These are phyloP conservation scores for Colletotrichum sansevieriae DNA, from an alignment of 2,329 filamentous ascomycete species.

Conservation along the genomic window DNA sequence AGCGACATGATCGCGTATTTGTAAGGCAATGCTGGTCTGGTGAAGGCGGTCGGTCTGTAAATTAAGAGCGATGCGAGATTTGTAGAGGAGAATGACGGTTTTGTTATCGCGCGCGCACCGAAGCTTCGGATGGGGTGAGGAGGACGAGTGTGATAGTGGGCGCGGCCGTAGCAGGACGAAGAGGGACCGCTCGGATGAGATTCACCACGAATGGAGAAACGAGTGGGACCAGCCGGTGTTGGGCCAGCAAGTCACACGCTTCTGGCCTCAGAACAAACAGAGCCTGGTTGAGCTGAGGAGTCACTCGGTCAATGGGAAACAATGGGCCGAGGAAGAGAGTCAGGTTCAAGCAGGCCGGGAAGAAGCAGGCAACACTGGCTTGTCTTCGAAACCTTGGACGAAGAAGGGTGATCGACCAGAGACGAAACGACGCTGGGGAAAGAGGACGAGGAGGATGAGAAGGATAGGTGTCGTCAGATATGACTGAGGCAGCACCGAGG, in stretches of 20 bases:
- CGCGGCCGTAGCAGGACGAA: conserved; percentile 15
- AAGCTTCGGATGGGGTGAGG: conserved; percentile 26
- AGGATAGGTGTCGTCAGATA: conserved; percentile 22
- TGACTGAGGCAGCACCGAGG: conserved; percentile 29
- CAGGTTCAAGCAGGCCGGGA: background rate
- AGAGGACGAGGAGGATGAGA: conserved; percentile 19
- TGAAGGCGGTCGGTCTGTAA: conserved; percentile 1
- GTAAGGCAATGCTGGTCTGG: conserved; percentile 10
- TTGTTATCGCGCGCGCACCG: conserved; percentile 20
- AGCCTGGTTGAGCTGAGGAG: conserved; percentile 22
- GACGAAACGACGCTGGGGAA: background rate
- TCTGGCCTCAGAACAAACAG: conserved; percentile 28
- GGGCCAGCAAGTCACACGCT: conserved; percentile 36
- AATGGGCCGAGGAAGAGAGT: conserved; percentile 14
- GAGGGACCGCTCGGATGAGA: conserved; percentile 38
- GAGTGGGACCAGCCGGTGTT: conserved; percentile 39
- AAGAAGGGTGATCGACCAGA: conserved; percentile 1
- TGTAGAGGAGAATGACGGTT: conserved; percentile 14
- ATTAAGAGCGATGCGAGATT: conserved; percentile 14
- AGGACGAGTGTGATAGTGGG: conserved; percentile 28
- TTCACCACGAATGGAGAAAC: conserved; percentile 39
- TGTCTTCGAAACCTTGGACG: conserved; percentile 16
- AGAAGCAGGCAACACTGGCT: conserved; percentile 7
- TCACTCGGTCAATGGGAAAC: conserved; percentile 20
- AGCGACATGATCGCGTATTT: conserved; percentile 42